A percentile compares a stretch with the other conserved stretches of the same genome.
Conservation (phyloP, 108 stramenopile genomes). For the Skeletonema potamos region DNA sequence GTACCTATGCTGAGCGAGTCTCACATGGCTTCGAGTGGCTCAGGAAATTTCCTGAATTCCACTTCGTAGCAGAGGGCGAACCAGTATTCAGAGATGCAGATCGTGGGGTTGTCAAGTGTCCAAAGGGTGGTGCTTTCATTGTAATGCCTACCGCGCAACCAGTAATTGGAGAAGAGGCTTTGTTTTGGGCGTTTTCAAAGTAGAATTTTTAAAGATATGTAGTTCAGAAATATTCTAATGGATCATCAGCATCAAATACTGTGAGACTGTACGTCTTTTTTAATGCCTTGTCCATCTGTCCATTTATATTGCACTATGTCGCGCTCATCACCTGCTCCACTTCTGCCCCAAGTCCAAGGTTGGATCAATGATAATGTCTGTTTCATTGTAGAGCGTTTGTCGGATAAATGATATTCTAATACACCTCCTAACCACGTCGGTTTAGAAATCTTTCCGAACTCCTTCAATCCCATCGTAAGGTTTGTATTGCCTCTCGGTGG, state of each 20-base stretch:
- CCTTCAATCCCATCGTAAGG: neutral
- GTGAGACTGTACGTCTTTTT: neutral
- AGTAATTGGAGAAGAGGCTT: slow-evolving; percentile 39
- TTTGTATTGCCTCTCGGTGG: slow-evolving; percentile 38
- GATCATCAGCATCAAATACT: neutral
- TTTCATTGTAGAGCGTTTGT: slow-evolving; percentile 25
- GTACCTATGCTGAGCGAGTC: slow-evolving; percentile 28
- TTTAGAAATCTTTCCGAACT: slow-evolving; percentile 31
- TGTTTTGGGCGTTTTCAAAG: slow-evolving; percentile 38
- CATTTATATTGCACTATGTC: slow-evolving; percentile 27
- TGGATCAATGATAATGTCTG: slow-evolving; percentile 38
- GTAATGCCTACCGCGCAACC: slow-evolving; percentile 39
- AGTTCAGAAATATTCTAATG: neutral
- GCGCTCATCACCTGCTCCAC: slow-evolving; percentile 17
- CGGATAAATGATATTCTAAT: slow-evolving; percentile 29
- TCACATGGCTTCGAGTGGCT: slow-evolving; percentile 29
- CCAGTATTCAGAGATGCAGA: slow-evolving; percentile 28
- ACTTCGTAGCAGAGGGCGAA: slow-evolving; percentile 23
- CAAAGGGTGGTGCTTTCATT: slow-evolving; percentile 34
- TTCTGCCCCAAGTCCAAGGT: slow-evolving; percentile 55
- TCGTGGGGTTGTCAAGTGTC: slow-evolving; percentile 30
- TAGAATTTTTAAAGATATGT: neutral
- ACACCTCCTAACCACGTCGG: slow-evolving; percentile 55
- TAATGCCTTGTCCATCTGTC: neutral
- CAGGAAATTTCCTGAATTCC: slow-evolving; percentile 30